Conservation (phyloP, 495 filamentous ascomycete genomes). For the Barbatosphaeria neglecta region DNA sequence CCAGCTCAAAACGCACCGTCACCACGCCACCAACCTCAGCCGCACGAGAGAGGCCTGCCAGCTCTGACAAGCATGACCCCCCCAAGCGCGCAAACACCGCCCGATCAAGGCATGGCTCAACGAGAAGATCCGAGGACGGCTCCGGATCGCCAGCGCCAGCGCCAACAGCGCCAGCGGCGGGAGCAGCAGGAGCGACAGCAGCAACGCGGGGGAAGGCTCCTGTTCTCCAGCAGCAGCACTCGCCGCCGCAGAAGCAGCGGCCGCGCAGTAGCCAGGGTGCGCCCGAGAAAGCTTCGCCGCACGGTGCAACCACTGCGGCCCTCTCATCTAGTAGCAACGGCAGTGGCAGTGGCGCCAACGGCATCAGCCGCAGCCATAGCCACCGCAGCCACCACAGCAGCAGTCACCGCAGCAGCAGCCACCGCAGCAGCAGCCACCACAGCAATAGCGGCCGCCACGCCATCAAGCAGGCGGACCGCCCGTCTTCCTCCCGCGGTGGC, state of each 20-base stretch:
- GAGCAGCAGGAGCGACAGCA: conserved; percentile 1
- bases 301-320: background rate
- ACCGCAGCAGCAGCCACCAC: too few relatives aligned
- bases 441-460: too few relatives aligned
- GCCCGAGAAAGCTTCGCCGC: background rate
- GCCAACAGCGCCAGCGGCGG: background rate
- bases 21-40: too few relatives aligned
- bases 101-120: conserved; percentile 6
- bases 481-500: too few relatives aligned
- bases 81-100: conserved; percentile 27
- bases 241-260: background rate
- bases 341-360: too few relatives aligned
- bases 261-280: background rate
- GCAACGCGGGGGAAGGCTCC: background rate
- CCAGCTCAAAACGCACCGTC: too few relatives aligned
- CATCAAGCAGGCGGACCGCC: too few relatives aligned
- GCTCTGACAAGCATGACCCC: conserved; percentile 2
- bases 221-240: background rate
- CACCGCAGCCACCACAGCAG: too few relatives aligned
- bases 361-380: background rate
- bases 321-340: background rate
- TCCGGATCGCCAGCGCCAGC: too few relatives aligned
- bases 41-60: conserved; percentile 7
- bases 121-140: conserved; percentile 10
- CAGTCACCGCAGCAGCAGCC: too few relatives aligned